Evolutionary conservation across 148 eudicot species (phyloP).

Genomic region (Cornus florida): DNA sequence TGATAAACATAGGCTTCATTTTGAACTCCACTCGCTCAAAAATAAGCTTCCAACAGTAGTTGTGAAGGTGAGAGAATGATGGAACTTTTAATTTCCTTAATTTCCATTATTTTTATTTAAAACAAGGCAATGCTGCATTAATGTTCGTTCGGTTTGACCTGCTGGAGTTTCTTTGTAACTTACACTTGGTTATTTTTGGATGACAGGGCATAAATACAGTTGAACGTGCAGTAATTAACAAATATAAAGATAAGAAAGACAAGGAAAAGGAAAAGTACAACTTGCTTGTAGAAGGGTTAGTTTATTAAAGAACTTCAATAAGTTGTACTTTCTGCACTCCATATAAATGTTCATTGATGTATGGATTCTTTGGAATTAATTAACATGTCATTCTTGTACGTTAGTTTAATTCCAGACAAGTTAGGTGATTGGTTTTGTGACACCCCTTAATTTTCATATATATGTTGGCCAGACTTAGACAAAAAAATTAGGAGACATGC

Average conservation of each 20-base stretch:
- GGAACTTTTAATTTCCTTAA: not conserved
- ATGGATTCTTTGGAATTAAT: not conserved
- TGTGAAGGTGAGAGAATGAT: slow-evolving; percentile 60
- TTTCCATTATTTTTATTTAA: not conserved
- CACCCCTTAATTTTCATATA: too few species aligned
- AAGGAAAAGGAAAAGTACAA: slow-evolving; percentile 43
- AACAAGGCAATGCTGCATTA: not conserved
- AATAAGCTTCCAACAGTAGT: slow-evolving; percentile 65
- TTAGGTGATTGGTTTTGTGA: not conserved
- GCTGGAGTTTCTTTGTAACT: not conserved
- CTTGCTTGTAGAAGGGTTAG: slow-evolving; percentile 89
- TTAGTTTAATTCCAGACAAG: slow-evolving; percentile 1
- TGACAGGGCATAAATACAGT: slow-evolving; percentile 77
- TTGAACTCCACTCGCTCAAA: slow-evolving; percentile 57
- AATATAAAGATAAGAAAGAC: slow-evolving; percentile 28
- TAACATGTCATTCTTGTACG: not conserved
- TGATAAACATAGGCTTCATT: slow-evolving; percentile 54
- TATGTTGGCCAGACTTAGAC: too few species aligned
- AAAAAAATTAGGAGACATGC: too few species aligned
- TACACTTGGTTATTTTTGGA: slow-evolving; percentile 12
- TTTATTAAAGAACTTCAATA: slow-evolving; percentile 9
- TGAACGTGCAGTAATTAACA: slow-evolving; percentile 72
- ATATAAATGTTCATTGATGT: not conserved
- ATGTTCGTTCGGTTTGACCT: not conserved
- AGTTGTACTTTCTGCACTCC: not conserved